Base-by-base conservation (phyloP, 495 filamentous ascomycete genomes). In the Aspergillus heteromorphus region DNA sequence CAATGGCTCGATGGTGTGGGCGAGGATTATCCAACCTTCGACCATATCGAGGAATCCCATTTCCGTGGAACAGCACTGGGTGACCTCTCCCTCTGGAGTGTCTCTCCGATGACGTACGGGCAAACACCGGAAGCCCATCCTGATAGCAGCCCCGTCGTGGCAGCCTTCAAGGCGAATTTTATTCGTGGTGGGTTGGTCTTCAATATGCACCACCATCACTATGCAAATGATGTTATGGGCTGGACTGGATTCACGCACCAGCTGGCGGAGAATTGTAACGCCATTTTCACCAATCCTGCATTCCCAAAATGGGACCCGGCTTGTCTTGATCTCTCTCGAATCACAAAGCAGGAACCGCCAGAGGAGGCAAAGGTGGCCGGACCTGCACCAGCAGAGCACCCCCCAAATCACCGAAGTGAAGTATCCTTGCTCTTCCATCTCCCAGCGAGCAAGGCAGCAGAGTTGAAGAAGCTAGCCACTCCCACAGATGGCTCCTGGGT, bases 181-280 rank as follows among this genome's bases (percentile, higher is more conserved):
- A 68, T 76, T 20, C 68, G 72, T 11, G 63, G 75, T 6, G 72
- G 72, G 0, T 47, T 76, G 16, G 59, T 75, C 17, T 69, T 77
- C 55, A 69, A 66, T 49, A 72, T 71, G 60, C 70, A 75, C 49
- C 59, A 66, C 50, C 74, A 75, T 53, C 74, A 79, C 51, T 74
- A 70, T 53, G 51, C 67, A 49, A 71, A 73, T 52, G 73, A 77
- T 51, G 61, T 74, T 6, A 73, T 72, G 68, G 72, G 70, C 11
- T 73, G 69, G 67, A 63, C 70, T 10, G 57, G 66, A 10, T 62
- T 73, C 19, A 49, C 62, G 0, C 64, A 69, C 27, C 73, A 77
- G 40, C 62, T 76, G 14, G 73, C 73, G 7, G 74, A 77, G 30
- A 73, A 77, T 56, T 77, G 72, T 57, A 53, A 53, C 23, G 58